Evolutionary conservation across 106 monocot genomes (phyloP).

Genomic region (Dactylorhiza incarnata): DNA sequence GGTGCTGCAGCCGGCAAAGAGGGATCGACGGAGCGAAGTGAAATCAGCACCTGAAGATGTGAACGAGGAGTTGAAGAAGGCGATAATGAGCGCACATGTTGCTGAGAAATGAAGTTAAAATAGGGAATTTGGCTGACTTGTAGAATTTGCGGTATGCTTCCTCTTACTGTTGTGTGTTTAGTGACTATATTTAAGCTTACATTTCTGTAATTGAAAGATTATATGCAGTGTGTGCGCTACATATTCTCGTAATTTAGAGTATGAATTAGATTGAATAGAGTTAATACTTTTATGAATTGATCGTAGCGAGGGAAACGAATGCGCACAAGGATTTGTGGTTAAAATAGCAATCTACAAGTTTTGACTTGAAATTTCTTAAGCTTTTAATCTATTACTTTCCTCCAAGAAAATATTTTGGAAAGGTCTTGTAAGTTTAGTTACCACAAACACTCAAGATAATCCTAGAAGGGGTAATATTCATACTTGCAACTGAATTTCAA

Average conservation of each 20-base stretch:
- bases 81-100: conserved; percentile 7
- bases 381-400: too few species aligned
- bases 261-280: neutral
- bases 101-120: neutral
- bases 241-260: neutral
- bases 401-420: too few species aligned
- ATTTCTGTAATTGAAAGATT: neutral
- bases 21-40: neutral
- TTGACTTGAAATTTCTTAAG: too few species aligned
- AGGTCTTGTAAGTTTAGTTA: too few species aligned
- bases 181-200: neutral
- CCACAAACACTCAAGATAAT: too few species aligned
- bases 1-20: neutral
- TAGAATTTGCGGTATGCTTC: neutral
- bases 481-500: too few species aligned
- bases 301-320: neutral
- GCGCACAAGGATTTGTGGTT: too few species aligned
- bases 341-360: too few species aligned
- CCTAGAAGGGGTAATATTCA: too few species aligned
- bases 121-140: neutral
- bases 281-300: neutral
- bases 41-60: conserved; percentile 9
- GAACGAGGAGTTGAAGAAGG: conserved; percentile 38
- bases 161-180: neutral
- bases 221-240: neutral